These are phyloP conservation scores for Pistacia integerrima DNA, from an alignment of 345 rosid genomes.

Conservation along the genomic window DNA sequence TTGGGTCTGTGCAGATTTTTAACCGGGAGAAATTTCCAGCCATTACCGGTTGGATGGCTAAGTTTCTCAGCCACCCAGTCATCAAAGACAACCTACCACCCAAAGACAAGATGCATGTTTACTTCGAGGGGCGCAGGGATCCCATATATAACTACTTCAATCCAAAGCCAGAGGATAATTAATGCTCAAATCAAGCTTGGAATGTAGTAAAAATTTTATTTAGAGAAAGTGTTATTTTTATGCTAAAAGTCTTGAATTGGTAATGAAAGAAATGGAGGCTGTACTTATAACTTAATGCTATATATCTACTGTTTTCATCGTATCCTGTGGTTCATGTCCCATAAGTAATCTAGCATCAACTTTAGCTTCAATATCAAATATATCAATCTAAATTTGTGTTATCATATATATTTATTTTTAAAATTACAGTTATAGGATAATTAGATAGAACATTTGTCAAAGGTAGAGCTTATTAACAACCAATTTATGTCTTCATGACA, in stretches of 20 bases:
- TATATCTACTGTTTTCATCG: no score
- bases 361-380: no score
- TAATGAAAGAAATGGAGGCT: neutral
- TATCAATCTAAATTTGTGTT: no score
- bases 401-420: no score
- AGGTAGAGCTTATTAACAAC: no score
- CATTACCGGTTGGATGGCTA: slow-evolving; percentile 30
- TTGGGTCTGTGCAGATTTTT: slow-evolving; percentile 21
- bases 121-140: slow-evolving; percentile 19
- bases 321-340: no score
- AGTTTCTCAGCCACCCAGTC: slow-evolving; percentile 25
- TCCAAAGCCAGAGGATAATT: neutral
- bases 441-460: no score
- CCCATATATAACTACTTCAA: neutral
- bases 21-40: slow-evolving; percentile 30
- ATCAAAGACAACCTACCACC: slow-evolving; percentile 36
- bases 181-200: neutral
- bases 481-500: no score
- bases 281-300: neutral
- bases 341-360: no score
- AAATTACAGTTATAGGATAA: no score
- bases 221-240: neutral
- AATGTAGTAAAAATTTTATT: neutral
- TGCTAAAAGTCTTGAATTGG: neutral
- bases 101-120: slow-evolving; percentile 26